A percentile compares a stretch with the other conserved stretches of the same genome.
Evolutionary conservation across 1,284 basidiomycete genomes (phyloP).

Genomic region (Phellopilus nigrolimitatus): DNA sequence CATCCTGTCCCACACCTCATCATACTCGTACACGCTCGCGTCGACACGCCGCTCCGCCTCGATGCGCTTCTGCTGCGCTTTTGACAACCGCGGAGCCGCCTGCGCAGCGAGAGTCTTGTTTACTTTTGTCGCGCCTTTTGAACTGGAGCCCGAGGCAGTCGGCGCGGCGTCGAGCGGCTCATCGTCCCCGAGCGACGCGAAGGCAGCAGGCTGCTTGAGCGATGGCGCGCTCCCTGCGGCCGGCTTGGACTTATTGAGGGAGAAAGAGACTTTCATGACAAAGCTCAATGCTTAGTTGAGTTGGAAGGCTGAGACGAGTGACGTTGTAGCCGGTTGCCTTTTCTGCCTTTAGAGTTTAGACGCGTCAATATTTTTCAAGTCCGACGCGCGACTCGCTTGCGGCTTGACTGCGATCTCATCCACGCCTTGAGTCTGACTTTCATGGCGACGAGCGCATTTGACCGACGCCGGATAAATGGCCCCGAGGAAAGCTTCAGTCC

Average conservation of each 20-base stretch:
- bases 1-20: conserved; percentile 95
- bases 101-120: conserved; percentile 17
- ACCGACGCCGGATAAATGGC: conserved; percentile 83
- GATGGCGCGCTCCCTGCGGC: conserved; percentile 49
- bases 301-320: neutral
- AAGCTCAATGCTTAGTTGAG: neutral
- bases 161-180: conserved; percentile 48
- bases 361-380: too few relatives aligned
- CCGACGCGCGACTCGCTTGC: conserved; percentile 2
- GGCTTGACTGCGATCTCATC: too few relatives aligned
- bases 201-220: conserved; percentile 57
- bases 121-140: conserved; percentile 38
- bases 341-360: conserved; percentile 1
- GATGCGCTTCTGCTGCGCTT: conserved; percentile 57
- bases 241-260: conserved; percentile 53
- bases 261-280: conserved; percentile 77
- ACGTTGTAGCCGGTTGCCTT: neutral
- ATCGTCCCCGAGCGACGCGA: conserved; percentile 60
- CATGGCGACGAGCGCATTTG: conserved; percentile 58
- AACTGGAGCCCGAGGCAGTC: conserved; percentile 34
- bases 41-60: conserved; percentile 80
- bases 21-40: conserved; percentile 88
- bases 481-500: conserved; percentile 78
- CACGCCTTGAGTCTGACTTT: too few relatives aligned
- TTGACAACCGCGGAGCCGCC: conserved; percentile 46